A percentile compares a stretch with the other conserved stretches of the same genome.
phyloP scores from a whole-genome alignment of 225 moss, liverwort and hornwort species.

The Rhytidiadelphus loreus region DNA sequence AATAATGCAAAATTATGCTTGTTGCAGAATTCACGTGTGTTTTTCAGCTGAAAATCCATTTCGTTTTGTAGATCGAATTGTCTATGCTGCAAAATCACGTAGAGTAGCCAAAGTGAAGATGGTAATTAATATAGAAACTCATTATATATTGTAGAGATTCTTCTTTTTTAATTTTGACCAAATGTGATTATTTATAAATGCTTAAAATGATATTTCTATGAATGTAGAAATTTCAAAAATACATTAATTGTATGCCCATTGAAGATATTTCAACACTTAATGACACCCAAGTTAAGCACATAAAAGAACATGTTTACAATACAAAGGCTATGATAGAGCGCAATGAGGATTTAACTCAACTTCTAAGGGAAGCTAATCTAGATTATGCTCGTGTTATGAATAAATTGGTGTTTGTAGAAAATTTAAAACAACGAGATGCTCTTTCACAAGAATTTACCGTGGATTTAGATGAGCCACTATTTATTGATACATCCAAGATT shows the following conservation, averaged over 20 bases:
- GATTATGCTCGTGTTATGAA: slow-evolving; percentile 72
- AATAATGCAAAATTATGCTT: neutral
- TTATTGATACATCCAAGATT: neutral
- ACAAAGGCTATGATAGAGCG: slow-evolving; percentile 53
- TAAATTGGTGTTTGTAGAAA: slow-evolving; percentile 53
- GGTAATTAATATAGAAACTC: neutral
- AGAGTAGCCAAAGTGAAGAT: slow-evolving; percentile 35
- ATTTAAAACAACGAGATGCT: slow-evolving; percentile 26
- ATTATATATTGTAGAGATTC: neutral
- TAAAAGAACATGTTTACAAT: slow-evolving; percentile 38
- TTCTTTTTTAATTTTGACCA: too few species aligned
- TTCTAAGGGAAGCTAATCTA: slow-evolving; percentile 50
- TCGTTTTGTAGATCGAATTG: slow-evolving; percentile 38
- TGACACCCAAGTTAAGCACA: slow-evolving; percentile 32
- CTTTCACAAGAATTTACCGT: slow-evolving; percentile 52
- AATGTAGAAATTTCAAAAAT: slow-evolving; percentile 15
- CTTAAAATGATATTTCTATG: neutral
- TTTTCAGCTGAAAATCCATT: slow-evolving; percentile 64
- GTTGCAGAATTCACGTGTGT: slow-evolving; percentile 57
- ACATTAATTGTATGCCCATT: slow-evolving; percentile 69
- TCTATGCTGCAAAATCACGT: slow-evolving; percentile 39
- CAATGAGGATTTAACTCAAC: slow-evolving; percentile 33
- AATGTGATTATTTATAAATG: too few species aligned
- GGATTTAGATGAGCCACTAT: slow-evolving; percentile 22
- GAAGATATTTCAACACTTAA: slow-evolving; percentile 54